Base-by-base conservation (phyloP, 2,329 filamentous ascomycete genomes). In the Microcyclosporella mali region DNA sequence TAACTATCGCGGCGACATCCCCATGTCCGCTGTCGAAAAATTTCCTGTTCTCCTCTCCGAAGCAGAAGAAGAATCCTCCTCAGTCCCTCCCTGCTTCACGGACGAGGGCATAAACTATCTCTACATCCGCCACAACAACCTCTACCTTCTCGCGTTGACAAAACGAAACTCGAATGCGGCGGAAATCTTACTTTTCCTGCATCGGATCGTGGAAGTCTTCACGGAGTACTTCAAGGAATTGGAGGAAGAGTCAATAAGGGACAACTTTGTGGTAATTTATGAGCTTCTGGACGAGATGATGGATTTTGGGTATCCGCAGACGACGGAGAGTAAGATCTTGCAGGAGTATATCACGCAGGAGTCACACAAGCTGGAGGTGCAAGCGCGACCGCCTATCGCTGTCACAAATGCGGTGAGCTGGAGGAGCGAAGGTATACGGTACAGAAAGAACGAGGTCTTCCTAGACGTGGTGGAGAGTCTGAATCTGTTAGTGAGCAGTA, bases 241-340 rank as follows among this genome's bases (percentile, higher is more conserved):
- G 47, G 92, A 98, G 68, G 92, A 98, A 68, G 92, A 98, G 70
- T 95, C 88, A 58, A 98, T 98, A 66, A 82, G 92, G 58, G 92
- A 98, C 74, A 98, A 98, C 73, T 98, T 98, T 64, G 92, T 98
- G 66, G 82, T 98, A 63, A 98, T 98, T 62, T 98, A 98, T 74
- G 92, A 98, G 70, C 71, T 98, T 49, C 79, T 98, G 51, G 92
- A 98, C 64, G 92, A 98, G 73, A 98, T 98, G 92, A 98, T 98
- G 92, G 92, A 98, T 70, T 98, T 98, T 74, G 92, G 92, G 51
- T 95, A 98, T 66, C 92, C 92, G 4, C 92, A 98, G 68, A 98
- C 92, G 8, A 98, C 92, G 54, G 92, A 98, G 68, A 87, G 81
- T 66, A 98, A 98, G 78, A 98, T 98, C 65, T 73, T 98, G 48